These are phyloP conservation scores for Colletotrichum sp. DNA, from an alignment of 2,329 filamentous ascomycete species.

Conservation along the genomic window DNA sequence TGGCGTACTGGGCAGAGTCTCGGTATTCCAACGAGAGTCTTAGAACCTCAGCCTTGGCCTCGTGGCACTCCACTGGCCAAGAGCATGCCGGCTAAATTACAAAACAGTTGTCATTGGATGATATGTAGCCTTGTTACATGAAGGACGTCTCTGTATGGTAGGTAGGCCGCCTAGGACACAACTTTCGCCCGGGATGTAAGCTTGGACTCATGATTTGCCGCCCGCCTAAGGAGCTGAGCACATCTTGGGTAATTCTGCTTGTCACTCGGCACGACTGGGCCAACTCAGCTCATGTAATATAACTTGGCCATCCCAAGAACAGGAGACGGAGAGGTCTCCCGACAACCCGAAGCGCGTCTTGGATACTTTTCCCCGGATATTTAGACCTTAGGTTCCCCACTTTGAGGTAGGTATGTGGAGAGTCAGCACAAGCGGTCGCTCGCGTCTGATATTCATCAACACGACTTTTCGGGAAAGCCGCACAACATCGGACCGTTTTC, in stretches of 20 bases:
- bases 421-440: neutral
- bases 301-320: neutral
- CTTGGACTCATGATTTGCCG: neutral
- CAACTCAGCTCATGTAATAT: neutral
- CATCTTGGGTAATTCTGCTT: neutral
- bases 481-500: neutral
- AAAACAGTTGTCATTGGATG: neutral
- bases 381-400: neutral
- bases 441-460: rapidly evolving
- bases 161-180: neutral
- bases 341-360: neutral
- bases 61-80: conserved; percentile 7
- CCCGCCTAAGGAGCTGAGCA: neutral
- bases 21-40: neutral
- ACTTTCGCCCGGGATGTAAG: neutral
- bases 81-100: neutral
- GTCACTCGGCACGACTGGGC: neutral
- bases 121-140: neutral
- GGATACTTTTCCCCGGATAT: neutral
- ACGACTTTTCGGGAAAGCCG: neutral
- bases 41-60: conserved; percentile 1
- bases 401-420: neutral
- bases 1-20: conserved; percentile 7
- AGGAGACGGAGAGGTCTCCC: neutral
- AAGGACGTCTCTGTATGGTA: neutral